Evolutionary conservation across 192 early-diverging fungal species (phyloP).

Genomic region (Martensiomyces pterosporus): DNA sequence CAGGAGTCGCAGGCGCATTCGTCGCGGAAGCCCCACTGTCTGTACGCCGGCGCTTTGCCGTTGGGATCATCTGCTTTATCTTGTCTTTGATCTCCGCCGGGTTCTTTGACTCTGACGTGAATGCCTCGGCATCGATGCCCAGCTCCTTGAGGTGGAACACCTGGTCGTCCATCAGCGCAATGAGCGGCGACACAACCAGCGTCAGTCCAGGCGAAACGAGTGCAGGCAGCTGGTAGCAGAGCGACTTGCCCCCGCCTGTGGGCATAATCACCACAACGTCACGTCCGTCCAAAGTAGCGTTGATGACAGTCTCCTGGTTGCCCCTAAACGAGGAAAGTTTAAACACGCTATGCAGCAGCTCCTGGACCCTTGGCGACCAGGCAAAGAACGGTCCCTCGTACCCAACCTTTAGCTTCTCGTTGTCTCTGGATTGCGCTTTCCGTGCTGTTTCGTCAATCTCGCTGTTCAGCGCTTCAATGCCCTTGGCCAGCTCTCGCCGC

Average conservation of each 20-base stretch:
- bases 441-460: slow-evolving; percentile 21
- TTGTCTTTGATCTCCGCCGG: slow-evolving; percentile 28
- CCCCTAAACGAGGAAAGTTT: slow-evolving; percentile 45
- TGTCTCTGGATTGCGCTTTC: slow-evolving; percentile 12
- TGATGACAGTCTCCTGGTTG: slow-evolving; percentile 50
- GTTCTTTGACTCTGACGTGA: slow-evolving; percentile 45
- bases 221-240: slow-evolving; percentile 55
- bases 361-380: slow-evolving; percentile 50
- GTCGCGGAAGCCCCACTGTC: not conserved
- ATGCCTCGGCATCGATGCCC: slow-evolving; percentile 32
- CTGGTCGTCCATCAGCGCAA: slow-evolving; percentile 55
- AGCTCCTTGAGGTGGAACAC: slow-evolving; percentile 42
- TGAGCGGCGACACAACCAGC: slow-evolving; percentile 52
- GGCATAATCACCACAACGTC: slow-evolving; percentile 52
- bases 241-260: slow-evolving; percentile 53
- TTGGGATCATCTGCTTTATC: slow-evolving; percentile 16
- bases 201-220: slow-evolving; percentile 40
- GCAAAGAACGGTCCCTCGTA: slow-evolving; percentile 47
- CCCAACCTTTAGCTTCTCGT: slow-evolving; percentile 17
- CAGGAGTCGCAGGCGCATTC: not conserved
- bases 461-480: slow-evolving; percentile 12
- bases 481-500: slow-evolving; percentile 5
- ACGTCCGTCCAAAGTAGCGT: slow-evolving; percentile 52
- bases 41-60: slow-evolving; percentile 10
- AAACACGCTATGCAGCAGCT: slow-evolving; percentile 44